phyloP scores from a whole-genome alignment of 768 basidiomycete species.

The Hemileccinum impolitum region DNA sequence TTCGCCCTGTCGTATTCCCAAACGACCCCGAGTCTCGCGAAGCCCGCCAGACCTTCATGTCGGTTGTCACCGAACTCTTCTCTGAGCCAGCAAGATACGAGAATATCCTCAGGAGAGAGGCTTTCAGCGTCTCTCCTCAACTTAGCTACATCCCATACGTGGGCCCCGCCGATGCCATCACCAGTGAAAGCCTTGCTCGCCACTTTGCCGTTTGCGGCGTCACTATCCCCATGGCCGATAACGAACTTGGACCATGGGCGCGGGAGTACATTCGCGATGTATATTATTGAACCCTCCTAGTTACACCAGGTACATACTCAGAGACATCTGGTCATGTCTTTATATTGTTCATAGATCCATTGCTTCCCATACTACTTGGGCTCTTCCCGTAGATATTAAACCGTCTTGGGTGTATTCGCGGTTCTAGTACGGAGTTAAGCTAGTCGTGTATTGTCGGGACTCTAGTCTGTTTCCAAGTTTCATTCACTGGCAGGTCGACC shows the following conservation, averaged over 20 bases:
- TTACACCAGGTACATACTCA: conserved; percentile 13
- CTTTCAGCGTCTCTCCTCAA: conserved; percentile 34
- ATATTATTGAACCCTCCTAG: conserved; percentile 20
- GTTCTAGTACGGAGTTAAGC: conserved; percentile 19
- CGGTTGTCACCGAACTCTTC: conserved; percentile 39
- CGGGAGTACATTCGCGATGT: conserved; percentile 32
- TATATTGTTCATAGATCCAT: conserved; percentile 14
- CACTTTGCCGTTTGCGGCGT: conserved; percentile 44
- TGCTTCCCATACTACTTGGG: background rate
- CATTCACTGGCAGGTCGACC: background rate
- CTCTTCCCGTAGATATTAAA: conserved; percentile 4
- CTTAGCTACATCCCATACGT: conserved; percentile 31
- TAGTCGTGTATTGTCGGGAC: background rate
- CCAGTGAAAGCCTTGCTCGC: conserved; percentile 34
- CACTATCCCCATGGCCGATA: conserved; percentile 33
- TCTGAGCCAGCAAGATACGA: conserved; percentile 39
- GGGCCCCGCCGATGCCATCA: conserved; percentile 28
- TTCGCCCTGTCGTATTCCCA: conserved; percentile 37
- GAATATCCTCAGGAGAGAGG: conserved; percentile 33
- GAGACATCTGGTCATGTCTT: conserved; percentile 29
- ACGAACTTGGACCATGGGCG: conserved; percentile 40
- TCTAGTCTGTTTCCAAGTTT: background rate
- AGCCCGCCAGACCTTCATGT: conserved; percentile 39
- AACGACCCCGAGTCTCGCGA: conserved; percentile 33
- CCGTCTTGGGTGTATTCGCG: conserved; percentile 8